phyloP scores from a whole-genome alignment of 2,329 filamentous ascomycete genomes.

The Daldinia eschscholtzii region DNA sequence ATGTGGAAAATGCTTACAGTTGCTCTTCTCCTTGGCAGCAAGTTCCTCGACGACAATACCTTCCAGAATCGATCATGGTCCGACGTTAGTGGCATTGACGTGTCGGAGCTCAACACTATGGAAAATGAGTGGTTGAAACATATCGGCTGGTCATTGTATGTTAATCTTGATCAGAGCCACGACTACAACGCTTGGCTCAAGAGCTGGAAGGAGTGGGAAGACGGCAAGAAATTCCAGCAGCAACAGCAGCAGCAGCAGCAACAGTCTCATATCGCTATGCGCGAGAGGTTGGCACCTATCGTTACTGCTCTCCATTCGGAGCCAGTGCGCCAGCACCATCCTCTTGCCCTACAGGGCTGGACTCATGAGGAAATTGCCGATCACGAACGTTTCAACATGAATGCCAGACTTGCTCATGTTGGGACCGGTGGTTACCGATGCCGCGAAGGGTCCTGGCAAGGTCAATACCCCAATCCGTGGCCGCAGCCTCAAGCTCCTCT shows the following conservation, averaged over 20 bases:
- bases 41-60: conserved; percentile 96
- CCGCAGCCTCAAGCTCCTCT: conserved; percentile 60
- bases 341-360: conserved; percentile 59
- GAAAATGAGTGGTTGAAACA: conserved; percentile 89
- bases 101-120: conserved; percentile 84
- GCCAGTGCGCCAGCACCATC: conserved; percentile 51
- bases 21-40: conserved; percentile 87
- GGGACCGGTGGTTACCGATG: conserved; percentile 55
- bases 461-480: conserved; percentile 57
- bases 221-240: conserved; percentile 62
- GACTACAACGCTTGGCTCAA: conserved; percentile 74
- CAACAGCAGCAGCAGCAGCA: conserved; percentile 54
- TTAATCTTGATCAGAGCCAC: conserved; percentile 82
- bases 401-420: conserved; percentile 53
- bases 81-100: conserved; percentile 90
- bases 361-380: conserved; percentile 68
- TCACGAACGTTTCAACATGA: conserved; percentile 63
- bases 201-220: conserved; percentile 70
- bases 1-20: conserved; percentile 91
- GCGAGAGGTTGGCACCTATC: conserved; percentile 64
- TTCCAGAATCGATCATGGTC: conserved; percentile 98
- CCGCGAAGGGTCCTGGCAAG: conserved; percentile 60
- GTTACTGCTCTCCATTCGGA: conserved; percentile 64
- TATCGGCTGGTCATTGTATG: conserved; percentile 87
- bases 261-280: conserved; percentile 59